These are phyloP conservation scores for Pseudovirgaria hyperparasitica DNA, from an alignment of 2,329 filamentous ascomycete species.

Conservation along the genomic window DNA sequence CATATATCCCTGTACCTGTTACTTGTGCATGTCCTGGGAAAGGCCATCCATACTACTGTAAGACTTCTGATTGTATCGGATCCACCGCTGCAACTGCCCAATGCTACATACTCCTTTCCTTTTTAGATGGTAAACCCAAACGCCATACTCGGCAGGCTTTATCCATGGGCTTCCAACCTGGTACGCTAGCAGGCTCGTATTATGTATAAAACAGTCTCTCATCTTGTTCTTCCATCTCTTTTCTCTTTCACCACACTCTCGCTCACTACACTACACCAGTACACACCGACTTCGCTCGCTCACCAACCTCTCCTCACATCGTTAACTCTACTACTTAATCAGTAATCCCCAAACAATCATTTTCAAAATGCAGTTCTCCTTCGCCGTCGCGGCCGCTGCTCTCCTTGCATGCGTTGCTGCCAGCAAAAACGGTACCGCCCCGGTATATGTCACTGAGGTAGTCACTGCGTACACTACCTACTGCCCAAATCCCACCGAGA, in stretches of 20 bases:
- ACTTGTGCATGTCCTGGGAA: no score
- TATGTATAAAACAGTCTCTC: no score
- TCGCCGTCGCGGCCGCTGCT: slow-evolving; percentile 17
- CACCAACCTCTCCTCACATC: slow-evolving; percentile 12
- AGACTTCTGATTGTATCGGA: no score
- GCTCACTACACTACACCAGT: slow-evolving; percentile 23
- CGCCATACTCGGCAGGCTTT: no score
- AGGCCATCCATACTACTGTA: no score
- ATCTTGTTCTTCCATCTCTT: slow-evolving; percentile 5
- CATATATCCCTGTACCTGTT: no score
- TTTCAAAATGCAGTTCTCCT: slow-evolving; percentile 26
- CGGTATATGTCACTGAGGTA: slow-evolving; percentile 16
- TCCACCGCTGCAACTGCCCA: no score
- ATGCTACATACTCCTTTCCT: no score
- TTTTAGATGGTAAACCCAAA: no score
- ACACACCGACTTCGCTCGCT: slow-evolving; percentile 27
- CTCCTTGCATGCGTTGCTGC: slow-evolving; percentile 16
- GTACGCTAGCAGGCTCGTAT: no score
- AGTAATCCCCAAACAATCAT: slow-evolving; percentile 22
- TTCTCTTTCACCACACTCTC: slow-evolving; percentile 24
- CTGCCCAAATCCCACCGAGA: slow-evolving; percentile 12
- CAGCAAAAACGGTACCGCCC: slow-evolving; percentile 7
- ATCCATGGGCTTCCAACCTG: no score
- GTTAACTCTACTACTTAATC: slow-evolving; percentile 14
- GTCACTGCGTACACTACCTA: slow-evolving; percentile 15